These are phyloP conservation scores for Cyclotella choctawhatcheeana DNA, from an alignment of 108 stramenopile genomes.

Conservation along the genomic window DNA sequence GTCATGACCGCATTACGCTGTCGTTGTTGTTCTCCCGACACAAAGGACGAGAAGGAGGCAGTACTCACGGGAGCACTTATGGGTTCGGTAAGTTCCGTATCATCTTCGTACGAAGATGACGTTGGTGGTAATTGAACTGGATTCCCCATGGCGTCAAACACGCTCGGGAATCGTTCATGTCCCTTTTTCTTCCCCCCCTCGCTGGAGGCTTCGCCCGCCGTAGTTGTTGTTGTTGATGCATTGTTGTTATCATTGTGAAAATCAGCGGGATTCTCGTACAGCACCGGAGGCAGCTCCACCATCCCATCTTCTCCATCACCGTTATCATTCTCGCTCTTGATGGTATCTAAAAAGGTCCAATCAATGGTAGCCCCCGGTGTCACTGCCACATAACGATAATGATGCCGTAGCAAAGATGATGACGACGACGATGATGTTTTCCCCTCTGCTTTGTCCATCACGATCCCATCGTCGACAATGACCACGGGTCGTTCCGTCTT, in stretches of 20 bases:
- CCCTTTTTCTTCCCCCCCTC: background rate
- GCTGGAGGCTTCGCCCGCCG: background rate
- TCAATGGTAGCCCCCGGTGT: constrained; percentile 75
- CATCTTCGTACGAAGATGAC: background rate
- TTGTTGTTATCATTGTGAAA: background rate
- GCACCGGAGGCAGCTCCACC: constrained; percentile 40
- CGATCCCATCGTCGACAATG: constrained; percentile 63
- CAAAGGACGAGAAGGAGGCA: constrained; percentile 26
- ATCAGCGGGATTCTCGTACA: constrained; percentile 37
- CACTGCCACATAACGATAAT: constrained; percentile 88
- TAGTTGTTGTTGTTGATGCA: constrained; percentile 4
- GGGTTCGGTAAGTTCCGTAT: background rate
- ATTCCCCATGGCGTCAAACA: constrained; percentile 35
- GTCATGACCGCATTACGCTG: constrained; percentile 17
- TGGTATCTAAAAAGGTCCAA: constrained; percentile 17
- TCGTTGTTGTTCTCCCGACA: background rate
- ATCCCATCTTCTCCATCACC: constrained; percentile 22
- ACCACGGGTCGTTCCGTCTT: constrained; percentile 80
- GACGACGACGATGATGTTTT: constrained; percentile 2
- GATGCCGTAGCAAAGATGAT: constrained; percentile 57
- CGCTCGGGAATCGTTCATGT: constrained; percentile 34
- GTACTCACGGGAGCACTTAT: constrained; percentile 15
- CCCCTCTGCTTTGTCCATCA: too few species aligned
- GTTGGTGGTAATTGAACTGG: constrained; percentile 25
- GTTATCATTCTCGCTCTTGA: constrained; percentile 24